phyloP scores from a whole-genome alignment of 2,329 filamentous ascomycete genomes.

The Huntiella abstrusa region DNA sequence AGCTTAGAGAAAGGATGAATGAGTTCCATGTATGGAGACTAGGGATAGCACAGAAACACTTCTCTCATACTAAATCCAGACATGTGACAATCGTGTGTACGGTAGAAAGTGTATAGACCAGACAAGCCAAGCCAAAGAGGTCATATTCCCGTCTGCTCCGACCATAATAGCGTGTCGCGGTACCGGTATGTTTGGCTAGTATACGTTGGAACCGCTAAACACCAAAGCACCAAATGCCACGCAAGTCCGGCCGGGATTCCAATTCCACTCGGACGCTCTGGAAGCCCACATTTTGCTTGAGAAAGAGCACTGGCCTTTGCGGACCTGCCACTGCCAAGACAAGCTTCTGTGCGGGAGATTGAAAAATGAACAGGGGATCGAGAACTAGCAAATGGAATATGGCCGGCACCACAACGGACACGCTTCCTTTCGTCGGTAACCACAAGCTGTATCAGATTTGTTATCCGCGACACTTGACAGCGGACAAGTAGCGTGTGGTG shows the following conservation, averaged over 20 bases:
- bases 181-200: not conserved
- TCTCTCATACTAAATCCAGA: too few species aligned
- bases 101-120: constrained; percentile 2
- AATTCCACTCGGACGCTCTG: too few species aligned
- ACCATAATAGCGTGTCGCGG: not conserved
- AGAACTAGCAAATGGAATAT: not conserved
- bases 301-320: not conserved
- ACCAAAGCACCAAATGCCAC: not conserved
- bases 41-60: constrained; percentile 6
- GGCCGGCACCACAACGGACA: not conserved
- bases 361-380: not conserved
- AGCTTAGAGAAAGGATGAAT: not conserved
- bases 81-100: not conserved
- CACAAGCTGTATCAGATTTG: too few species aligned
- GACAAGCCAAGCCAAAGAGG: not conserved
- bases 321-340: constrained; percentile 8
- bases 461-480: too few species aligned
- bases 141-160: not conserved
- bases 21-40: constrained; percentile 2
- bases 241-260: too few species aligned
- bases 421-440: too few species aligned
- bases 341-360: constrained; percentile 6
- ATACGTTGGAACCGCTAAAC: not conserved
- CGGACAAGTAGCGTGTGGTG: too few species aligned
- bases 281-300: too few species aligned